phyloP scores from a whole-genome alignment of 441 rosid species.

The Mallotus japonicus region DNA sequence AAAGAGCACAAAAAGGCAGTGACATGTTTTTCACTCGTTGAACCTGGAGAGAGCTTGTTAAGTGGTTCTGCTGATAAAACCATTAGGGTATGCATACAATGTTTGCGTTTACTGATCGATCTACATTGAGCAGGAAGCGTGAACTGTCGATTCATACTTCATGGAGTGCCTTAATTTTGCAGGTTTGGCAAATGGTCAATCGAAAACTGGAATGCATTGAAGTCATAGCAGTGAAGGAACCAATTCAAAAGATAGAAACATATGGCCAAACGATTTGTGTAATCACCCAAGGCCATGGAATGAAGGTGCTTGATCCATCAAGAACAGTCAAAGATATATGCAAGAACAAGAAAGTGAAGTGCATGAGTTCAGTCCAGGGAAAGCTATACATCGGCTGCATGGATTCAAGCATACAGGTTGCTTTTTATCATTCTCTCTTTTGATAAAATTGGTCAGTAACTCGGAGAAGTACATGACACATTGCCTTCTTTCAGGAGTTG shows the following conservation, averaged over 20 bases:
- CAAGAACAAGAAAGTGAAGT: slow-evolving; percentile 59
- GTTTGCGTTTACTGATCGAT: neutral
- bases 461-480: slow-evolving; percentile 2
- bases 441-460: slow-evolving; percentile 11
- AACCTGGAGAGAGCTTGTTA: slow-evolving; percentile 72
- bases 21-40: slow-evolving; percentile 73
- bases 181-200: slow-evolving; percentile 79
- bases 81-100: slow-evolving; percentile 45
- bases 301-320: slow-evolving; percentile 74
- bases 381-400: slow-evolving; percentile 71
- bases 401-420: slow-evolving; percentile 90
- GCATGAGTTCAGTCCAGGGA: slow-evolving; percentile 60
- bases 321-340: slow-evolving; percentile 50
- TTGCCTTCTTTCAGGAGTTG: slow-evolving; percentile 53
- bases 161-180: slow-evolving; percentile 13
- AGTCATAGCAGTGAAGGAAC: slow-evolving; percentile 61
- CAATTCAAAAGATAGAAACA: slow-evolving; percentile 58
- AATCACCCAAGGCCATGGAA: slow-evolving; percentile 52
- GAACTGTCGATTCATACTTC: neutral
- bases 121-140: neutral
- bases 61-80: slow-evolving; percentile 91
- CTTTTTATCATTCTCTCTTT: slow-evolving; percentile 10
- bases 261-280: slow-evolving; percentile 47
- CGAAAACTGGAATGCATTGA: slow-evolving; percentile 66
- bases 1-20: slow-evolving; percentile 81